Conservation (phyloP, 2,329 filamentous ascomycete genomes). For the Alternaria metachromatica region DNA sequence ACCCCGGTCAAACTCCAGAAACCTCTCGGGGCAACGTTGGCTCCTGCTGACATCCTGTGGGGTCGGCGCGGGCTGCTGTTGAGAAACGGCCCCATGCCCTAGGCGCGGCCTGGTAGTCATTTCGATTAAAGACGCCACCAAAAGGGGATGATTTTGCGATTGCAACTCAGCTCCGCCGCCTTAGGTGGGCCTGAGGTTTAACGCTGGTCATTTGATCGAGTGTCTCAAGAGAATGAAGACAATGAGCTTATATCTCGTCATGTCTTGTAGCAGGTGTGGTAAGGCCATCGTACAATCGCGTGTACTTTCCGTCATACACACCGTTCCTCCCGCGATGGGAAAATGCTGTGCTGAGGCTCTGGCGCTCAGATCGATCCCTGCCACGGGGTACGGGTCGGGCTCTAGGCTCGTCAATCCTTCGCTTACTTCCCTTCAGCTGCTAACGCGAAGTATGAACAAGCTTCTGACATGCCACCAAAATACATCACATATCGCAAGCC, state of each 20-base stretch:
- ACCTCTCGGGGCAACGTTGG: slow-evolving; percentile 4
- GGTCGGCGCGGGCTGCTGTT: background rate
- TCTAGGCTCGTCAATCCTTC: slow-evolving; percentile 19
- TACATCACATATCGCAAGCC: slow-evolving; percentile 19
- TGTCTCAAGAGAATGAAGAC: background rate
- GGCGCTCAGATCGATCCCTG: slow-evolving; percentile 16
- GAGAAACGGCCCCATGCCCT: slow-evolving; percentile 11
- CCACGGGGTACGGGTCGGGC: slow-evolving; percentile 7
- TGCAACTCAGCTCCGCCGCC: background rate
- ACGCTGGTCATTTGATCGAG: background rate
- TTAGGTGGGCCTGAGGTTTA: background rate
- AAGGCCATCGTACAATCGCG: background rate
- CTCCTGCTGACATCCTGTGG: slow-evolving; percentile 5
- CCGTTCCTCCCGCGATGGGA: background rate
- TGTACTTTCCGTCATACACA: background rate
- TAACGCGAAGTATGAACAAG: slow-evolving; percentile 20
- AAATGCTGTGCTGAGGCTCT: slow-evolving; percentile 18
- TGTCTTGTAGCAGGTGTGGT: background rate
- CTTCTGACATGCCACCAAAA: slow-evolving; percentile 26
- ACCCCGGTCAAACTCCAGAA: background rate
- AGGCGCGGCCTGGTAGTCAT: slow-evolving; percentile 2
- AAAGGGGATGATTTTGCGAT: background rate
- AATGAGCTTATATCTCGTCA: background rate
- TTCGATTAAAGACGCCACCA: slow-evolving; percentile 15
- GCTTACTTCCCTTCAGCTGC: slow-evolving; percentile 20